Evolutionary conservation across 257 asterid species (phyloP).

Genomic region (Petunia secreta): DNA sequence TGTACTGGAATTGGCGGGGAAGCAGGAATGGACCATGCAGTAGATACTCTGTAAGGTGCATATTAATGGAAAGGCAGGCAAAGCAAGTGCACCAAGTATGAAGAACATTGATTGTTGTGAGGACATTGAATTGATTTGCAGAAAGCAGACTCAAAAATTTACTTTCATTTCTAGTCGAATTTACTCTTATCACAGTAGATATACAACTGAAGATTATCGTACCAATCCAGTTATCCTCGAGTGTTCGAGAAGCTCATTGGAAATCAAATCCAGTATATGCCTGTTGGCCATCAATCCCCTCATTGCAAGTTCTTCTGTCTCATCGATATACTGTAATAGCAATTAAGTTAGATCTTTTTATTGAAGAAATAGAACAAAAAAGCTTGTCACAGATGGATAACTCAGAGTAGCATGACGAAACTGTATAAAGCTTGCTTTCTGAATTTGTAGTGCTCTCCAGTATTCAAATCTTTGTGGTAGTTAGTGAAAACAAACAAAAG

Average conservation of each 20-base stretch:
- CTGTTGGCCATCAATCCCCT: slow-evolving; percentile 80
- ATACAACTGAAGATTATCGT: slow-evolving; percentile 29
- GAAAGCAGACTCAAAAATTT: neutral
- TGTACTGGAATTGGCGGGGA: neutral
- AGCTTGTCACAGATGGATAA: slow-evolving; percentile 4
- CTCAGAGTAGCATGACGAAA: slow-evolving; percentile 1
- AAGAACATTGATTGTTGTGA: neutral
- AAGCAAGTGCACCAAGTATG: neutral
- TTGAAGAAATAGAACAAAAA: neutral
- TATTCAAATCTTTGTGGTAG: neutral
- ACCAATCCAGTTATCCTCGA: slow-evolving; percentile 97
- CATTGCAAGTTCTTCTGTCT: slow-evolving; percentile 96
- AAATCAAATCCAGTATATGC: slow-evolving; percentile 72
- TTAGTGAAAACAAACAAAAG: slow-evolving; percentile 5
- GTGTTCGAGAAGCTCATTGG: slow-evolving; percentile 61
- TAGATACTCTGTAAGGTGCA: neutral
- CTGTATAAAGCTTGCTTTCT: neutral
- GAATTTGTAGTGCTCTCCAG: slow-evolving; percentile 15
- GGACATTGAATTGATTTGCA: slow-evolving; percentile 15
- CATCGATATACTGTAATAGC: slow-evolving; percentile 75
- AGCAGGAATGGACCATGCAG: neutral
- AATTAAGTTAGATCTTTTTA: slow-evolving; percentile 12
- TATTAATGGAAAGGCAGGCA: neutral
- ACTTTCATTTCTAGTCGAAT: slow-evolving; percentile 2
- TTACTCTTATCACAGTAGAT: neutral